Base-by-base conservation (phyloP, 1,139 yeast genomes). In the Casaregolazyma lundiana region DNA sequence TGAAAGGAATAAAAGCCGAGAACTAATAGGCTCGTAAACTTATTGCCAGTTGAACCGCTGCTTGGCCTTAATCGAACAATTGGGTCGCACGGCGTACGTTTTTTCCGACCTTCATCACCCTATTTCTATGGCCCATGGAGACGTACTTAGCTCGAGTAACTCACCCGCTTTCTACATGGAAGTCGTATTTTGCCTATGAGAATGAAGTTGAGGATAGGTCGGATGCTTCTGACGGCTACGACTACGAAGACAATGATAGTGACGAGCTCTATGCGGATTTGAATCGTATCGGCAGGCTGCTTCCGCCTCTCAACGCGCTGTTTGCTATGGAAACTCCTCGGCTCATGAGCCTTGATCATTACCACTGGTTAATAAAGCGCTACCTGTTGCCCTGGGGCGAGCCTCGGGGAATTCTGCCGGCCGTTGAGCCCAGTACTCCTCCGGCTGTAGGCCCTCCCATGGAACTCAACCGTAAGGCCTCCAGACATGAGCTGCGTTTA, bases 321-420 rank as follows among this genome's bases (percentile, higher is more conserved):
- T 41, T 43, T 41, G 18, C 37, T 8, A 6, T 41, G 15, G 44
- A 35, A 17, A 30, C 42, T 13, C 44, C 49, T 6, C 47, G 56
- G 9, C 47, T 46, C 39, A 53, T 54, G 50, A 53, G 56, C 9
- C 45, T 56, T 6, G 61, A 59, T 16, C 55, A 54, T 41, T 52
- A 55, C 44, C 53, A 54, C 40, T 53, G 59, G 58, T 48, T 58
- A 22, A 45, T 55, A 35, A 53, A 52, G 35, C 39, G 58, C 37
- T 55, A 58, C 41, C 44, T 57, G 26, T 50, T 56, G 4, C 54
- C 58, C 2, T 46, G 50, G 35, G 75, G 65, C 18, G 76, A 80
- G 53, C 86, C 86, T 0, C 73, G 67, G 16, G 84, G 82, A 0
- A 77, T 80, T 15, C 70, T 67, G 7, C 70, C 70, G 3, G 77